Conservation (phyloP, 495 filamentous ascomycete species). For the Hypomontagnella monticulosa region DNA sequence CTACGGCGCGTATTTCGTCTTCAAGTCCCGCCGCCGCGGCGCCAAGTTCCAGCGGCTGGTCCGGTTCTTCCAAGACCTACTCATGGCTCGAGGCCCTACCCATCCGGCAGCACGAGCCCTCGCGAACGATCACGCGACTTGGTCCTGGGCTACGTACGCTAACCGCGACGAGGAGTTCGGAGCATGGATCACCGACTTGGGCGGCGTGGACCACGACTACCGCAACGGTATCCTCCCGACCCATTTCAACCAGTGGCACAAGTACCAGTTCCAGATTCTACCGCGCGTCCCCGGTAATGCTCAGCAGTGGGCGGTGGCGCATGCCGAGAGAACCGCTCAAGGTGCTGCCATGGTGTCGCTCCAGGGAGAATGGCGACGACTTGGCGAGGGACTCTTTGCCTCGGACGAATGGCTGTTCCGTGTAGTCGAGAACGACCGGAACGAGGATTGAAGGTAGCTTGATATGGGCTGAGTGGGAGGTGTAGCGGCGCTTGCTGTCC, state of each 20-base stretch:
- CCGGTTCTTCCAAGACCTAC: slow-evolving; percentile 6
- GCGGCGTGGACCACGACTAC: slow-evolving; percentile 5
- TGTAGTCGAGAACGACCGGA: not conserved
- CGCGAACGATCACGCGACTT: not conserved
- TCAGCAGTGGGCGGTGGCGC: not conserved
- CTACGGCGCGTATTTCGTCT: not conserved
- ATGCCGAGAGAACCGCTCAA: not conserved
- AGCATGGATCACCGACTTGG: slow-evolving; percentile 5
- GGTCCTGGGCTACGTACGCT: not conserved
- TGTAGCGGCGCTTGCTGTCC: too few relatives aligned
- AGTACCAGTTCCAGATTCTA: not conserved
- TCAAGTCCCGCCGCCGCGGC: not conserved
- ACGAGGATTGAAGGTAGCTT: not conserved
- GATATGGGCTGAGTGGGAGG: too few relatives aligned
- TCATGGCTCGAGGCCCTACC: not conserved
- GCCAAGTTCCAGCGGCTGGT: not conserved
- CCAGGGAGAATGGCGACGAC: not conserved
- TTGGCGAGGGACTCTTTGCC: not conserved
- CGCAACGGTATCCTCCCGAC: slow-evolving; percentile 4
- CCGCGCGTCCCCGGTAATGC: not conserved
- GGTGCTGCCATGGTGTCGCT: not conserved
- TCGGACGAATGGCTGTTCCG: not conserved
- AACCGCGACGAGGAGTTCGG: not conserved
- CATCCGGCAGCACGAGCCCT: not conserved
- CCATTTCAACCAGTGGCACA: slow-evolving; percentile 16